phyloP scores from a whole-genome alignment of 2,329 filamentous ascomycete species.

The Nothopassalora personata region DNA sequence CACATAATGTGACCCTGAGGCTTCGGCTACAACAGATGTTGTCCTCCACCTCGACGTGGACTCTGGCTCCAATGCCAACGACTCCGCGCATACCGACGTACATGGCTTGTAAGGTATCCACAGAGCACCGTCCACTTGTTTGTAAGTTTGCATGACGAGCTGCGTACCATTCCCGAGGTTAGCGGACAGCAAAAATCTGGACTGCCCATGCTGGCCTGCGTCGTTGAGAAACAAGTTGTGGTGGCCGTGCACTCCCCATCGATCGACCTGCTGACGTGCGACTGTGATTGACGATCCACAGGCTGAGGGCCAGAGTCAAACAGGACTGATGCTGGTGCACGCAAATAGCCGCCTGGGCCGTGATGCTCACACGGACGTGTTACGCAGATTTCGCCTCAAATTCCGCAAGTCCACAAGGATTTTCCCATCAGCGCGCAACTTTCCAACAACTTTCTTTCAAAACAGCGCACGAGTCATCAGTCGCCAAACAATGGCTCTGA shows the following conservation, averaged over 20 bases:
- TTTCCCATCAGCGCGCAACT: not conserved
- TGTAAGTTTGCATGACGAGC: not conserved
- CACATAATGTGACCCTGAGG: not conserved
- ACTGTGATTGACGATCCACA: not conserved
- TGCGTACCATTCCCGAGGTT: not conserved
- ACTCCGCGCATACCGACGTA: not conserved
- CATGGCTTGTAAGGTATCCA: not conserved
- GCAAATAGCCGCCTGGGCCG: not conserved
- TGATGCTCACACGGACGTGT: not conserved
- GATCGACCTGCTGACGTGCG: constrained; percentile 1
- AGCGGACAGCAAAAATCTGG: not conserved
- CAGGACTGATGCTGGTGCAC: not conserved
- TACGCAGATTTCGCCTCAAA: not conserved
- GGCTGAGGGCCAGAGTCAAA: not conserved
- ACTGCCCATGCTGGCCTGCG: not conserved
- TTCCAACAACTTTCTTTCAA: not conserved
- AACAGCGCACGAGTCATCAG: not conserved
- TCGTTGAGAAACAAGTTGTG: not conserved
- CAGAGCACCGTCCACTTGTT: not conserved
- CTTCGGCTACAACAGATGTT: not conserved
- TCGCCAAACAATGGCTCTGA: not conserved
- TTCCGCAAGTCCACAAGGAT: not conserved
- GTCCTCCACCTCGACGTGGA: not conserved
- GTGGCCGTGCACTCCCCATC: not conserved
- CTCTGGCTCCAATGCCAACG: not conserved